Conservation (phyloP, 768 basidiomycete species). For the Vararia minispora region DNA sequence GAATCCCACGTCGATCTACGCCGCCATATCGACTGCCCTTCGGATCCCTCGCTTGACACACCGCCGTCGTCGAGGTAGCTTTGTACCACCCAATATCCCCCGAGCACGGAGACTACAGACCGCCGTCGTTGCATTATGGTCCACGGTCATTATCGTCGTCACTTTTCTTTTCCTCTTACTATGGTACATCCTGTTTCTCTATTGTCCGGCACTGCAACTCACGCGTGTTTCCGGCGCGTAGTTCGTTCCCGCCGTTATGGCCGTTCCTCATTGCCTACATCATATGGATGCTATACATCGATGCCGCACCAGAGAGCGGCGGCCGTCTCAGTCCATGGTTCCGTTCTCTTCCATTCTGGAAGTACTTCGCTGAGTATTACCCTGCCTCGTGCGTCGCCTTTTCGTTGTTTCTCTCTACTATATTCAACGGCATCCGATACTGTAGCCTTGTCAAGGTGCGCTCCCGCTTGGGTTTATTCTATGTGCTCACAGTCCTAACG, state of each 20-base stretch:
- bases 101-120: slow-evolving; percentile 82
- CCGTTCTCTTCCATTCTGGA: slow-evolving; percentile 62
- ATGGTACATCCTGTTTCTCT: slow-evolving; percentile 36
- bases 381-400: slow-evolving; percentile 64
- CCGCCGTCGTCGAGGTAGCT: slow-evolving; percentile 34
- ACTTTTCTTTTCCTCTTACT: slow-evolving; percentile 64
- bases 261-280: slow-evolving; percentile 68
- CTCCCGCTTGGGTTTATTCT: too few relatives aligned
- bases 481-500: too few relatives aligned
- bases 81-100: slow-evolving; percentile 81
- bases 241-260: slow-evolving; percentile 87
- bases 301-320: slow-evolving; percentile 64
- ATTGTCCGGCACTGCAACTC: background rate
- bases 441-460: slow-evolving; percentile 36
- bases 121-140: slow-evolving; percentile 81
- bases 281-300: slow-evolving; percentile 68
- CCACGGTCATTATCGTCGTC: slow-evolving; percentile 63
- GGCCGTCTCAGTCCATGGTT: slow-evolving; percentile 68
- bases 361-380: slow-evolving; percentile 87
- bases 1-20: too few relatives aligned
- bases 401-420: background rate
- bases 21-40: too few relatives aligned
- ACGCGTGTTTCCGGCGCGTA: slow-evolving; percentile 21
- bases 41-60: too few relatives aligned
- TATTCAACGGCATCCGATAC: too few relatives aligned